Percentiles rank a stretch among this genome's conserved stretches.
Conservation (phyloP, 352 stramenopile species). For the Phytopythium montanum region DNA sequence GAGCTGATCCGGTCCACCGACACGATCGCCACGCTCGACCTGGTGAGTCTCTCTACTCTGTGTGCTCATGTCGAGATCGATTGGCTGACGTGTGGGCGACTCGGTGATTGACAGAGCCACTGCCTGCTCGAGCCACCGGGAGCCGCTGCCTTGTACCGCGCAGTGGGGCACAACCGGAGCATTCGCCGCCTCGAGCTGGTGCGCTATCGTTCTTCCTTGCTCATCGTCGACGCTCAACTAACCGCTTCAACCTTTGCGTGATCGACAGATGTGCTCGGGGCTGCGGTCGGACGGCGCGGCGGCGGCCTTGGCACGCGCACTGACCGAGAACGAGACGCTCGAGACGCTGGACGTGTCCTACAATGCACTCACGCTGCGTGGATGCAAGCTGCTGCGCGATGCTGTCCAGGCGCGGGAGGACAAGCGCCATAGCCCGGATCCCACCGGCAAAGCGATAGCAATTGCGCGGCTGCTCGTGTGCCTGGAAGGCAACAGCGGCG, state of each 20-base stretch:
- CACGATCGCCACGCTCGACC: constrained; percentile 42
- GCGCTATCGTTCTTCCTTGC: constrained; percentile 5
- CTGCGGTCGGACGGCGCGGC: constrained; percentile 66
- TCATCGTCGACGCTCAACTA: not conserved
- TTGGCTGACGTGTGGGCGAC: not conserved
- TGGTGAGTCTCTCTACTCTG: constrained; percentile 37
- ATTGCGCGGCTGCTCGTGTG: not conserved
- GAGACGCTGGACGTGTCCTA: constrained; percentile 58
- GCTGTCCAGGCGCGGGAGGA: constrained; percentile 22
- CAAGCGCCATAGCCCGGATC: not conserved
- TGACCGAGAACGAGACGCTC: constrained; percentile 41
- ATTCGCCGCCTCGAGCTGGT: constrained; percentile 61
- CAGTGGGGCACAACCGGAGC: constrained; percentile 43
- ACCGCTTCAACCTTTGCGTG: not conserved
- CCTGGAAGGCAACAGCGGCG: constrained; percentile 5
- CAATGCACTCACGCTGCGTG: constrained; percentile 75
- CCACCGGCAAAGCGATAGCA: not conserved
- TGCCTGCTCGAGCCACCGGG: constrained; percentile 56
- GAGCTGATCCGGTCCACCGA: constrained; percentile 22
- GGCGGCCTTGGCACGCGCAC: constrained; percentile 35
- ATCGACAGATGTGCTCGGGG: constrained; percentile 41
- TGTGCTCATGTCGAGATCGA: not conserved
- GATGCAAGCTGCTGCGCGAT: constrained; percentile 68
- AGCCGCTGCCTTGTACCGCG: constrained; percentile 53
- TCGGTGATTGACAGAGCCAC: constrained; percentile 38